Percentiles rank a stretch among this genome's conserved stretches.
phyloP scores from a whole-genome alignment of 441 rosid species.

The Pelargonium myrrhifolium region DNA sequence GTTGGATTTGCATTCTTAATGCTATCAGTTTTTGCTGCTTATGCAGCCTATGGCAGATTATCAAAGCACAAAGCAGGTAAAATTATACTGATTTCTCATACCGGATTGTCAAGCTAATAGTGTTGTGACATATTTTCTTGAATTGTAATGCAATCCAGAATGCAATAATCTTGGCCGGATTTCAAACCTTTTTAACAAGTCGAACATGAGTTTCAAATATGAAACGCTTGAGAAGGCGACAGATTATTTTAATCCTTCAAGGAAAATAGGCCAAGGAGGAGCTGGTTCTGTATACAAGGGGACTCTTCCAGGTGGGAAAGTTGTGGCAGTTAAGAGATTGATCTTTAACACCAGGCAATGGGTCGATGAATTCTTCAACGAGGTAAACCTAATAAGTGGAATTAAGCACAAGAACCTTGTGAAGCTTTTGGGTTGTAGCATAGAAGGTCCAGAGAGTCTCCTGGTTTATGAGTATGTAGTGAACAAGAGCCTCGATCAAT shows the following conservation, averaged over 20 bases:
- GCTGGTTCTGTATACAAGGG: slow-evolving; percentile 23
- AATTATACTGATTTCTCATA: neutral
- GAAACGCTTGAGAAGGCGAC: neutral
- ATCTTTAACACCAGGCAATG: slow-evolving; percentile 54
- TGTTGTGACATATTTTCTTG: no score
- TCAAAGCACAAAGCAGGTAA: slow-evolving; percentile 50
- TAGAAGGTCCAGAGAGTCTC: slow-evolving; percentile 73
- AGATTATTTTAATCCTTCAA: neutral
- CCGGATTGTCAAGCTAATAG: no score
- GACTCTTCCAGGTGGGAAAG: slow-evolving; percentile 46
- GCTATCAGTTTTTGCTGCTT: slow-evolving; percentile 39
- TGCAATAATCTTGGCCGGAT: neutral
- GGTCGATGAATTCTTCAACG: slow-evolving; percentile 73
- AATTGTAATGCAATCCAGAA: neutral
- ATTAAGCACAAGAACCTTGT: slow-evolving; percentile 62
- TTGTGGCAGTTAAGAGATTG: slow-evolving; percentile 56
- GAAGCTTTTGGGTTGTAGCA: slow-evolving; percentile 65
- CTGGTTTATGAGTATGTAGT: slow-evolving; percentile 67
- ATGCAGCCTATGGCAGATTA: slow-evolving; percentile 31
- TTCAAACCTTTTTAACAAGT: neutral
- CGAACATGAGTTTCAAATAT: neutral
- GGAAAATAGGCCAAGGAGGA: neutral
- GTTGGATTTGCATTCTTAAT: slow-evolving; percentile 41
- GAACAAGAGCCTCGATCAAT: slow-evolving; percentile 57
- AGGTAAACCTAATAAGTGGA: slow-evolving; percentile 54